Conservation (phyloP, 257 asterid genomes). For the Nicotiana paniculata region DNA sequence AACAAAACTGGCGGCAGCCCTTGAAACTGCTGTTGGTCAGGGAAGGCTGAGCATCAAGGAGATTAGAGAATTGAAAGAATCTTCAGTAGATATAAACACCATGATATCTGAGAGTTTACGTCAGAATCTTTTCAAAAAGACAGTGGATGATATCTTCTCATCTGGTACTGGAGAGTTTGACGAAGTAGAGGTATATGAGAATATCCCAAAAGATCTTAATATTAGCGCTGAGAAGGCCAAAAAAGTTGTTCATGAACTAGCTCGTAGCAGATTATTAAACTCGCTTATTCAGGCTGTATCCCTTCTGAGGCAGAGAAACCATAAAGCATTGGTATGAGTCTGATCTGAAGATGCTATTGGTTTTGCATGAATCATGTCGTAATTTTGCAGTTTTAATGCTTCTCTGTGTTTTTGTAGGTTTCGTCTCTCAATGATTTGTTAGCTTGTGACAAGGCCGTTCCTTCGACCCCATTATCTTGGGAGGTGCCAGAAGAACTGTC, state of each 20-base stretch:
- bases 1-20: slow-evolving; percentile 78
- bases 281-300: slow-evolving; percentile 89
- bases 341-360: not conserved
- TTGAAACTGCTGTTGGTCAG: slow-evolving; percentile 80
- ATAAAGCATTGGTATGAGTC: slow-evolving; percentile 62
- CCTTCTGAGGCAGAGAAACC: slow-evolving; percentile 74
- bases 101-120: slow-evolving; percentile 79
- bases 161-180: slow-evolving; percentile 97
- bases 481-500: slow-evolving; percentile 73
- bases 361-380: not conserved
- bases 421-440: slow-evolving; percentile 77
- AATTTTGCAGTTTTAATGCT: not conserved
- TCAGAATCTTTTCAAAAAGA: slow-evolving; percentile 76
- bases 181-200: slow-evolving; percentile 70
- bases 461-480: slow-evolving; percentile 74
- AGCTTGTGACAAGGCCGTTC: slow-evolving; percentile 95
- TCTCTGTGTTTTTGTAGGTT: slow-evolving; percentile 39
- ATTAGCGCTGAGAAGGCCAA: slow-evolving; percentile 61
- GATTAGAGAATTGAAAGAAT: slow-evolving; percentile 74
- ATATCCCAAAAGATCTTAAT: slow-evolving; percentile 77
- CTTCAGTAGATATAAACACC: slow-evolving; percentile 67
- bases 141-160: slow-evolving; percentile 64
- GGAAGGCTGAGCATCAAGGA: slow-evolving; percentile 94
- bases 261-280: slow-evolving; percentile 61
- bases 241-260: slow-evolving; percentile 62